Percentiles rank a stretch among this genome's conserved stretches.
Conservation (phyloP, 202 grass and related monocot species). For the Thinopyrum obtusiflorum region DNA sequence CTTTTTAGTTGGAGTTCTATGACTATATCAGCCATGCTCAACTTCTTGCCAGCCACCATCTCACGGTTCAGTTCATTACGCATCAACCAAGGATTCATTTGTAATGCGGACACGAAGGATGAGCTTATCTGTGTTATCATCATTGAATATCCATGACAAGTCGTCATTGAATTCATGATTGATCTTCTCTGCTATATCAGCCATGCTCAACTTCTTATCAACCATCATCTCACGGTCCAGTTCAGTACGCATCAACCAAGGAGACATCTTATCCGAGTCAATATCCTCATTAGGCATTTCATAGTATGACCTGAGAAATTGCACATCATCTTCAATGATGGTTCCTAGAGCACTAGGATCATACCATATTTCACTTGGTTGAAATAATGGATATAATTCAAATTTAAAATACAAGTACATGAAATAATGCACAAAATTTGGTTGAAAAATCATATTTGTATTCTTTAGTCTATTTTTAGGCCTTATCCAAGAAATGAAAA, state of each 20-base stretch:
- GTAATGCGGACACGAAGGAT: slow-evolving; percentile 88
- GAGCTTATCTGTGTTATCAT: slow-evolving; percentile 96
- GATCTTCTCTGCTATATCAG: slow-evolving; percentile 92
- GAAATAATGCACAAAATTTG: too few relatives aligned
- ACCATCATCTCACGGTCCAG: slow-evolving; percentile 98
- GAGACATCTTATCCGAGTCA: slow-evolving; percentile 82
- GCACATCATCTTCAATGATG: too few relatives aligned
- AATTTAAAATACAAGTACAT: too few relatives aligned
- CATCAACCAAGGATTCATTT: slow-evolving; percentile 82
- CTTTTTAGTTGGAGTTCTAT: too few relatives aligned
- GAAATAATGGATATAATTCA: too few relatives aligned
- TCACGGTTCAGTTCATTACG: slow-evolving; percentile 93
- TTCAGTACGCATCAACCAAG: slow-evolving; percentile 88
- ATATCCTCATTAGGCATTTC: slow-evolving; percentile 97
- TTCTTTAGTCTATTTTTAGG: too few relatives aligned
- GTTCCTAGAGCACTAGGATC: too few relatives aligned
- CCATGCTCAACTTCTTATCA: slow-evolving; percentile 99
- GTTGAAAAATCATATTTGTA: too few relatives aligned
- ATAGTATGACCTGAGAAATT: slow-evolving; percentile 90
- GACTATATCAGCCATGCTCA: slow-evolving; percentile 97
- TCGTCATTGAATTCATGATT: slow-evolving; percentile 90
- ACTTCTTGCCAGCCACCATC: slow-evolving; percentile 99
- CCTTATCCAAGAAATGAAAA: too few relatives aligned
- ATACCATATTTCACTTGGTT: too few relatives aligned
- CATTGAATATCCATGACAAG: slow-evolving; percentile 91